Base-by-base conservation (phyloP, 805 yeast species). In the Pichia nakasei region DNA sequence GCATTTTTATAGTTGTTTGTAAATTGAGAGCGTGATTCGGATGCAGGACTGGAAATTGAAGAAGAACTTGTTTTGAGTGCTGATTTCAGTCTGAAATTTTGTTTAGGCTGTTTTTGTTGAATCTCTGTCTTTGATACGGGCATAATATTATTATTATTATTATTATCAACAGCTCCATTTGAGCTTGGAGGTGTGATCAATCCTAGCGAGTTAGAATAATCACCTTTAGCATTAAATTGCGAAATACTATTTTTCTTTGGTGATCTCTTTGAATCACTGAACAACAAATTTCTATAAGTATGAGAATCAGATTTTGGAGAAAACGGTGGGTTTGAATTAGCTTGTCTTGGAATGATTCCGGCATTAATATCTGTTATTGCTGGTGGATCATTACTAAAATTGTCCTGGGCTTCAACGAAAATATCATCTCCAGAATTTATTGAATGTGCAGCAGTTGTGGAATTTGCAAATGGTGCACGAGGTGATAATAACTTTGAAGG, bases 401-500 rank as follows among this genome's bases (percentile, higher is more conserved):
- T 31, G 34, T 43, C 49, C 20, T 38, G 41, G 7, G 47, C 46
- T 31, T 43, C 46, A 12, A 35, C 44, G 29, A 39, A 46, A 20
- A 40, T 38, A 9, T 47, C 47, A 12, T 43, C 47, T 2, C 27
- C 22, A 18, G 33, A 37, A 19, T 8, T 8, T 7, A 6, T 7
- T 12, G 33, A 6, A 11, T 6, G 3, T 22, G 39, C 2, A 15
- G 11, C 7, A 29, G 32, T 9, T 12, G 7, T 15, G 12, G 32
- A 15, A 15, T 15, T 29, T 2, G 12, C 15, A 15, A 15, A 9
- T 13, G 32, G 32, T 13, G 15, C 32, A 9, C 15, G 12, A 1
- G 32, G 32, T 29, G 32, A 9, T 2, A 15, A n/a, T 4, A 29
- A 29, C 4, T 29, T 12, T 15, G 32, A 15, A 13, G n/a, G n/a